phyloP scores from a whole-genome alignment of 768 basidiomycete species.

The Gymnopilus junonius region DNA sequence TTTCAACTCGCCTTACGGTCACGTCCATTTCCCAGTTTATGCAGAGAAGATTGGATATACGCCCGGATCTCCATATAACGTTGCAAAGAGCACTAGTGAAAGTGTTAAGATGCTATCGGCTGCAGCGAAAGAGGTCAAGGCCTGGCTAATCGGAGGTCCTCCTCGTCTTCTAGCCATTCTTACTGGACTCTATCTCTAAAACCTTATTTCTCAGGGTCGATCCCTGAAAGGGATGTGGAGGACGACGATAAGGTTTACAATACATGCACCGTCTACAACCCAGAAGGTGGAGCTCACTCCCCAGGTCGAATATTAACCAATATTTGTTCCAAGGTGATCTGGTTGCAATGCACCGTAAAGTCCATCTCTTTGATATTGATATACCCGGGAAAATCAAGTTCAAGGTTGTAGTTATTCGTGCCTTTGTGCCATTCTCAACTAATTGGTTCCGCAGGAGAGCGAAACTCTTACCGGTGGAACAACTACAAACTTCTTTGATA shows the following conservation, averaged over 20 bases:
- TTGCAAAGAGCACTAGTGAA: slow-evolving; percentile 61
- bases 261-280: slow-evolving; percentile 90
- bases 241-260: slow-evolving; percentile 84
- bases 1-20: slow-evolving; percentile 88
- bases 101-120: slow-evolving; percentile 82
- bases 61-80: slow-evolving; percentile 62
- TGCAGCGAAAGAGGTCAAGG: slow-evolving; percentile 73
- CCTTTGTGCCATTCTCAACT: not conserved
- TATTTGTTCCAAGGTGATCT: slow-evolving; percentile 71
- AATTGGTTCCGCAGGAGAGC: slow-evolving; percentile 65
- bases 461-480: slow-evolving; percentile 83
- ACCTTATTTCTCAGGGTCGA: slow-evolving; percentile 66
- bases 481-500: slow-evolving; percentile 80
- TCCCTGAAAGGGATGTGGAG: slow-evolving; percentile 77
- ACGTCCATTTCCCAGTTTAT: slow-evolving; percentile 78
- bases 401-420: slow-evolving; percentile 55
- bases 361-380: slow-evolving; percentile 98
- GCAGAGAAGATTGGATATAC: slow-evolving; percentile 78
- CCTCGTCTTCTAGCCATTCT: not conserved
- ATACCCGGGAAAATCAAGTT: slow-evolving; percentile 92
- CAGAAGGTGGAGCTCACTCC: slow-evolving; percentile 52
- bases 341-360: slow-evolving; percentile 88
- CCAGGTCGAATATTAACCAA: slow-evolving; percentile 4
- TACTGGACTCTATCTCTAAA: not conserved
- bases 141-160: slow-evolving; percentile 92